Evolutionary conservation across 208 protist species (phyloP).

Genomic region (Novymonas esmeraldas): DNA sequence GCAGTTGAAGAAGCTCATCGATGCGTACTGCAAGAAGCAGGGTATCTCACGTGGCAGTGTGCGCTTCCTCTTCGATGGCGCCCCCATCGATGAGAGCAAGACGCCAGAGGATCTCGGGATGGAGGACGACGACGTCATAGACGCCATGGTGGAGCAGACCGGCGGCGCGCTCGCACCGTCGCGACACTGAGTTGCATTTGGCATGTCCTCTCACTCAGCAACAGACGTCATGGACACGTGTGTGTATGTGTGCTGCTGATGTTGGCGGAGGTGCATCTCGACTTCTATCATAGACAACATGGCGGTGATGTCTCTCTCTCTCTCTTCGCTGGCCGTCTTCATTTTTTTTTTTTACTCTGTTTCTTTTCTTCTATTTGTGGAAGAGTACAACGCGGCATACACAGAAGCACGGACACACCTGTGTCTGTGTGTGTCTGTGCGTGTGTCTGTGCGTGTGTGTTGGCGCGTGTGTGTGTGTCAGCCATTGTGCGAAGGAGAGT

Average conservation of each 20-base stretch:
- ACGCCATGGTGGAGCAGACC: conserved; percentile 95
- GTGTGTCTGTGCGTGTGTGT: background rate
- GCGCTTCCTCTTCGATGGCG: conserved; percentile 97
- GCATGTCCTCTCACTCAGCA: background rate
- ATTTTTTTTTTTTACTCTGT: too few species aligned
- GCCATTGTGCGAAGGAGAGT: too few species aligned
- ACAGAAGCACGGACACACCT: background rate
- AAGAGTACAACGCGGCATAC: background rate
- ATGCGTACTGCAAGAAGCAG: conserved; percentile 97
- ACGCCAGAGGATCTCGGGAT: conserved; percentile 95
- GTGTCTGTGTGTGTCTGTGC: background rate
- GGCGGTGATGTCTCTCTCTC: too few species aligned
- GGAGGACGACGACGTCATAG: conserved; percentile 95
- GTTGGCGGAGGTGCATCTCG: too few species aligned
- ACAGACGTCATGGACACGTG: too few species aligned
- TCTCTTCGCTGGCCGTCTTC: too few species aligned
- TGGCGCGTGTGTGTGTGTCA: background rate
- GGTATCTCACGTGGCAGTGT: conserved; percentile 87
- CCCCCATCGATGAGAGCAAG: conserved; percentile 87
- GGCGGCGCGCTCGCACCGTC: conserved; percentile 37
- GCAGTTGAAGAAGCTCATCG: conserved; percentile 95
- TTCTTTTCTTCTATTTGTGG: too few species aligned
- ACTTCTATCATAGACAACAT: too few species aligned
- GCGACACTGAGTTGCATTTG: background rate
- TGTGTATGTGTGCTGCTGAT: background rate